Evolutionary conservation across 495 filamentous ascomycete species (phyloP).

Genomic region (Sordaria brevicollis): DNA sequence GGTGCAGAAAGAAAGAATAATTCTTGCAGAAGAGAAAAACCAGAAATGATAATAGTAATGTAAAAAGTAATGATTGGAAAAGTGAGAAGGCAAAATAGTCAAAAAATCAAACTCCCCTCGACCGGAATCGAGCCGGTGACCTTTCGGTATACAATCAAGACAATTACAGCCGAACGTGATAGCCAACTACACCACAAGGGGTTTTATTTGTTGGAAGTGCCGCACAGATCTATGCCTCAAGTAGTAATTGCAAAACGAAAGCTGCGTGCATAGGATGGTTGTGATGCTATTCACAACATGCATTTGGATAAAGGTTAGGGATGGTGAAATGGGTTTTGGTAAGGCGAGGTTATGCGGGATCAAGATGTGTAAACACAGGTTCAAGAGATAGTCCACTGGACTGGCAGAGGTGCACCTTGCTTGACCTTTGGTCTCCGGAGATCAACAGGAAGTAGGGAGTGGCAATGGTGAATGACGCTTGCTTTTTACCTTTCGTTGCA

Average conservation of each 20-base stretch:
- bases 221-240: rapidly evolving
- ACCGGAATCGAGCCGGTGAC: background rate
- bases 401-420: background rate
- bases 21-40: no score
- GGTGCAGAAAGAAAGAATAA: no score
- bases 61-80: no score
- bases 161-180: background rate
- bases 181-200: background rate
- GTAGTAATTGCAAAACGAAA: background rate
- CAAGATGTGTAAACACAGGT: no score
- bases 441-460: background rate
- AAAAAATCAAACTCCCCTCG: background rate
- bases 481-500: background rate
- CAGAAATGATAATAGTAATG: no score
- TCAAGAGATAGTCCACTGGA: no score
- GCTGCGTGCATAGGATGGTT: background rate
- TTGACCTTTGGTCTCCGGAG: background rate
- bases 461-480: background rate
- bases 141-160: background rate
- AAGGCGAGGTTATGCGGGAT: no score
- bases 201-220: background rate
- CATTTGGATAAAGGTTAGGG: no score
- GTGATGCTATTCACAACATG: background rate
- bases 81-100: no score
- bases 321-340: background rate